These are phyloP conservation scores for Colletotrichum tofieldiae DNA, from an alignment of 2,329 filamentous ascomycete species.

Conservation along the genomic window DNA sequence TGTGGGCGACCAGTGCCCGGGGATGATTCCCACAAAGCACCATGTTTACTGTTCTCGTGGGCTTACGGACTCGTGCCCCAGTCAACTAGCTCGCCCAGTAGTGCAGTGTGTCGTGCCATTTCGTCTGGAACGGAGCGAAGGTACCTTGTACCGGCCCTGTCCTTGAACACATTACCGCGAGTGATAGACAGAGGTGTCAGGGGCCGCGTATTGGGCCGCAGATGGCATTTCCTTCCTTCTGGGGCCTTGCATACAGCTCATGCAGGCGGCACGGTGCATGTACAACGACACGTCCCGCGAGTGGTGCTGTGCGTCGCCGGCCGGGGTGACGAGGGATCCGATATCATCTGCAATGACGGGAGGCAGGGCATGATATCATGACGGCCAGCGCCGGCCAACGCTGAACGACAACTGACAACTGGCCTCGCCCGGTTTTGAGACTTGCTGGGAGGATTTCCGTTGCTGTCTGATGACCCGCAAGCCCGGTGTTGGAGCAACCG, in stretches of 20 bases:
- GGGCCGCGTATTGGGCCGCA: conserved; percentile 42
- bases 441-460: neutral
- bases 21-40: conserved; percentile 8
- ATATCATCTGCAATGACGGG: conserved; percentile 35
- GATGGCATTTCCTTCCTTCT: conserved; percentile 38
- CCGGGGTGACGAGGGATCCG: conserved; percentile 20
- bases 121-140: conserved; percentile 18
- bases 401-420: conserved; percentile 5
- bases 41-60: conserved; percentile 18
- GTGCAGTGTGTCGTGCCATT: conserved; percentile 19
- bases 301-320: conserved; percentile 38
- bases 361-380: conserved; percentile 33
- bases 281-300: conserved; percentile 40
- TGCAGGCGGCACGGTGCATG: conserved; percentile 40
- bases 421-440: neutral
- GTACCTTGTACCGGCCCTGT: conserved; percentile 39
- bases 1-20: conserved; percentile 15
- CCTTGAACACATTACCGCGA: conserved; percentile 11
- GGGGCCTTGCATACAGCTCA: conserved; percentile 42
- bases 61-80: neutral
- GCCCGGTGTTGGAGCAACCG: neutral
- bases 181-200: conserved; percentile 26
- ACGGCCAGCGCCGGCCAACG: conserved; percentile 27
- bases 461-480: neutral
- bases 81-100: conserved; percentile 21